A percentile compares a stretch with the other conserved stretches of the same genome.
These are phyloP conservation scores for Cystobasidium tubakii DNA, from an alignment of 768 basidiomycete genomes.

Conservation along the genomic window DNA sequence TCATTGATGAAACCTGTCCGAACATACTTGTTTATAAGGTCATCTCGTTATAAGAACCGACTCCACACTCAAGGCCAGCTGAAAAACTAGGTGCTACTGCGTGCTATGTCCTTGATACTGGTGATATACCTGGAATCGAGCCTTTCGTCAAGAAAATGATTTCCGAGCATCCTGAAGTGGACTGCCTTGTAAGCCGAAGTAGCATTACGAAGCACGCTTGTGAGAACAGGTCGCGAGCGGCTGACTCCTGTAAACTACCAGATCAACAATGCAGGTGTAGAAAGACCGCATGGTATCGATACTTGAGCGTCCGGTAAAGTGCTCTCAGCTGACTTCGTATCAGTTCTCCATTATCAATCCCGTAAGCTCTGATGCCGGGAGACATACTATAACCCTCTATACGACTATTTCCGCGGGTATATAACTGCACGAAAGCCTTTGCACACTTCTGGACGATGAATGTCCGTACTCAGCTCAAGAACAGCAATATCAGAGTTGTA, in stretches of 20 bases:
- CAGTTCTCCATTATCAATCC: slow-evolving; percentile 32
- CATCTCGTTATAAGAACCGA: slow-evolving; percentile 19
- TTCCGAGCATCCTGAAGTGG: slow-evolving; percentile 15
- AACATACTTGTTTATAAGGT: slow-evolving; percentile 16
- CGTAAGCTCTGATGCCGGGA: not conserved
- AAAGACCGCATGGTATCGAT: slow-evolving; percentile 20
- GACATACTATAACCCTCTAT: not conserved
- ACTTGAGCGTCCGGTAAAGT: too few species aligned
- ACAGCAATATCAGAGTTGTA: slow-evolving; percentile 11
- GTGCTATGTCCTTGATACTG: slow-evolving; percentile 23
- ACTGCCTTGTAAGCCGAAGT: slow-evolving; percentile 1
- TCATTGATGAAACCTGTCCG: too few species aligned
- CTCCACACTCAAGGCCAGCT: not conserved
- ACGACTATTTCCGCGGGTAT: not conserved
- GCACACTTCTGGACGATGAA: slow-evolving; percentile 30
- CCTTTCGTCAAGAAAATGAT: slow-evolving; percentile 11
- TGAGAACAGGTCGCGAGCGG: too few species aligned
- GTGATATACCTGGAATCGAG: slow-evolving; percentile 7
- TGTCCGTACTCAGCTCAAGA: slow-evolving; percentile 24
- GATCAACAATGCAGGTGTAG: slow-evolving; percentile 33
- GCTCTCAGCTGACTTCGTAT: too few species aligned
- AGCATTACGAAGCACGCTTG: too few species aligned
- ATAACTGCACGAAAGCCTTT: slow-evolving; percentile 27
- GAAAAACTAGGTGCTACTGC: not conserved
- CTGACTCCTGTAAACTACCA: not conserved